Conservation (phyloP, 2,329 filamentous ascomycete genomes). For the Leptographium radiaticola region DNA sequence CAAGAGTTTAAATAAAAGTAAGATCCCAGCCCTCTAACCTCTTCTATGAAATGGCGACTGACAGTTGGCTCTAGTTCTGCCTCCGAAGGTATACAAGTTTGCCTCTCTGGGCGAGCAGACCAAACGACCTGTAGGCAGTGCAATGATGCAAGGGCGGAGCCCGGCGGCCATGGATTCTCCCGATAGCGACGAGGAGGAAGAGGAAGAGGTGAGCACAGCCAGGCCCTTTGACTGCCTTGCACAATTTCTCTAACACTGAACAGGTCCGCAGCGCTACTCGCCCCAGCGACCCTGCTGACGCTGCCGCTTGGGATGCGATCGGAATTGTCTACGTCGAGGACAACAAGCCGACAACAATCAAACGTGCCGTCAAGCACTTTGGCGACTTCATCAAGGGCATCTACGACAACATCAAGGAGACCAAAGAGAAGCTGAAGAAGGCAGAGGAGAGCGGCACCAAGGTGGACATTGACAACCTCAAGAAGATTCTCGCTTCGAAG, state of each 20-base stretch:
- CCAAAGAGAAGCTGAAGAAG: conserved; percentile 30
- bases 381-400: conserved; percentile 36
- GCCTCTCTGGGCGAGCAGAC: conserved; percentile 6
- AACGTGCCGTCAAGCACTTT: conserved; percentile 35
- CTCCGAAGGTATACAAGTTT: conserved; percentile 13
- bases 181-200: conserved; percentile 8
- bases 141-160: not conserved
- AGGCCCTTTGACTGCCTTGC: not conserved
- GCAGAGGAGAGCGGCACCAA: conserved; percentile 24
- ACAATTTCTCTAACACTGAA: not conserved
- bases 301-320: conserved; percentile 39
- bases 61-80: conserved; percentile 2
- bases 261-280: conserved; percentile 28
- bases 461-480: conserved; percentile 24
- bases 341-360: conserved; percentile 22
- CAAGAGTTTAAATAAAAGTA: conserved; percentile 9
- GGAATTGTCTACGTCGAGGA: conserved; percentile 36
- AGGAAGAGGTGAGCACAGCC: conserved; percentile 3
- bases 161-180: conserved; percentile 6
- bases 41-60: not conserved
- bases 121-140: not conserved
- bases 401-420: conserved; percentile 32
- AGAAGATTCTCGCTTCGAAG: conserved; percentile 27
- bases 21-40: not conserved
- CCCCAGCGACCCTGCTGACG: conserved; percentile 31